Base-by-base conservation (phyloP, 2,329 filamentous ascomycete species). In the Clarireedia paspali region DNA sequence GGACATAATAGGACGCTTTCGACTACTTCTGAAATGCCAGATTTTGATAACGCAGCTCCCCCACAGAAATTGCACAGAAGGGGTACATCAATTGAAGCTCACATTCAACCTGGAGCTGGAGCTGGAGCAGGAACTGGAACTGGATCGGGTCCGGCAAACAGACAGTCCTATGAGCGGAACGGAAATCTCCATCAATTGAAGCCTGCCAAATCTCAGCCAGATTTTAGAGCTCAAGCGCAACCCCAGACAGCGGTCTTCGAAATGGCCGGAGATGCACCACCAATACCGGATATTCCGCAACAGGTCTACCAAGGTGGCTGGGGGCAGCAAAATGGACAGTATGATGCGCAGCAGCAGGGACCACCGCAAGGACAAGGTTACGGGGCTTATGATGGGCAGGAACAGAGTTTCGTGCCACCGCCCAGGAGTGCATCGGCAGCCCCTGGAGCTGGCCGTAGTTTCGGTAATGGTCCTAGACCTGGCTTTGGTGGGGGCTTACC, bases 231-330 rank as follows among this genome's bases (percentile, higher is more conserved):
- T 44, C 58, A 57, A 57, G 64, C 61, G 14, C 77, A 83, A 61
- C 77, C 80, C 3, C 82, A 88, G 63, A 76, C 82, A 2, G 87
- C 87, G 7, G 78, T 88, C 1, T 90, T 90, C 62, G 88, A 90
- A 65, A 86, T 91, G 78, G 83, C 81, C 2, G 78, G 74, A 26
- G 84, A 88, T 62, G 75, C 77, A 20, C 82, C 81, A 23, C 73
- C 76, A 2, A 70, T 84, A 30, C 83, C 84, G 38, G 60, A 59
- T 59, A 58, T 56, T 23, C 10, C 74, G 63, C 63, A 63, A 55
- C 57, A 59, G 7, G 39, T 6, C 15, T 42, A 42, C 39, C 39
- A 42, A 20, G 60, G 67, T 56, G 62, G 65, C 55, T 68, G 67
- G 59, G 63, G 53, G 24, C 58, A 57, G 36, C 61, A 62, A 34